Evolutionary conservation across 352 stramenopile genomes (phyloP), one percentile per base, ranked within the genome.

Genomic region (Pythium chondricola): DNA sequence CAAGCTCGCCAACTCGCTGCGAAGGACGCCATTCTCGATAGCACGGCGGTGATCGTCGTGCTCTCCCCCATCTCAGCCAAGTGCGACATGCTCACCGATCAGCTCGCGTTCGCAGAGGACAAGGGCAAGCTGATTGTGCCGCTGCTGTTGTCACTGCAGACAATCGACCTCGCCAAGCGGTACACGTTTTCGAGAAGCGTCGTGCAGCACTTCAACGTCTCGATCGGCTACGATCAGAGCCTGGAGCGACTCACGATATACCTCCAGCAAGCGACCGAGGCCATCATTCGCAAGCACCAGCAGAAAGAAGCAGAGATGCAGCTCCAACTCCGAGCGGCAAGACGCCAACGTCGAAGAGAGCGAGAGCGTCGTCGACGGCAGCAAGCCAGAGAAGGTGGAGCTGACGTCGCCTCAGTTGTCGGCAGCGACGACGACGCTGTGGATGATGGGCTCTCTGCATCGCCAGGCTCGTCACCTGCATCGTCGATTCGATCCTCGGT

Each of bases 51-150:
- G 24, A 49, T 89, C 10, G 65, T 90, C 13, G 70, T 90, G 42
- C 49, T 89, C 10, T 90, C 81, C 30, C 71, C 74, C 4, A 52
- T 88, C 9, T 85, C 81, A 18, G 64, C 71, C 16, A 82, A 69
- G 43, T 88, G 77, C 32, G 79, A 87, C 38, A 59, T 85, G 37
- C 63, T 91, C 11, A 60, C 74, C 1, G 83, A 93, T 30, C 80
- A 90, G 43, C 48, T 91, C 4, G 83, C 83, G 3, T 91, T 93
- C 52, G 83, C 83, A 0, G 83, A 93, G 49, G 79, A 90, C 46
- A 74, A 74, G 16, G 71, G 67, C 11, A 93, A 88, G 48, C 47
- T 84, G 13, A 68, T 92, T 29, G 57, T 93, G 5, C 83, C 80
- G 8, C 52, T 89, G 27, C 48, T 93, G 46, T 53, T 93, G 30